Base-by-base conservation (phyloP, 495 filamentous ascomycete genomes). In the Neurospora sp. region DNA sequence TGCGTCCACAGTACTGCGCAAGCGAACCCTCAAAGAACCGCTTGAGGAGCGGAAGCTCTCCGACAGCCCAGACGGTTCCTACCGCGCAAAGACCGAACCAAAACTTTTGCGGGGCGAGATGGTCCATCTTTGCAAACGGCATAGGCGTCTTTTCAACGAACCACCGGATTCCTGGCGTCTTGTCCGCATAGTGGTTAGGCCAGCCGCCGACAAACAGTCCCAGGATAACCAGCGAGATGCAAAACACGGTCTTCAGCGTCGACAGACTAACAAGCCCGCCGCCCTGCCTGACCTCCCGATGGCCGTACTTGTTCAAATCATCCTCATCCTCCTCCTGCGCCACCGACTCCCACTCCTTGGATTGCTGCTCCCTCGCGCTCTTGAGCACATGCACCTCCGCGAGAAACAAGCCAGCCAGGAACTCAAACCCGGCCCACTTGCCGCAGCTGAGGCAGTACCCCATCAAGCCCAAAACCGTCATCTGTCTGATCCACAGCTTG, bases 1-100 rank as follows among this genome's bases (percentile, higher is more conserved):
- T 87, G 35, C 86, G 84, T 45, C 89, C 89, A 16, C 89, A 83
- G 75, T 91, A 91, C 75, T 89, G 89, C 27, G 88, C 87, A 0
- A 90, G 65, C 0, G 81, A 77, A 47, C 85, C 85, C 61, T 83
- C 85, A 79, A 91, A 89, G 44, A 90, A 75, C 39, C 78, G 79
- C 72, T 87, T 85, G 72, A 90, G 81, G 10, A 69, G 40, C 1
- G 76, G 78, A 47, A 88, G 83, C 69, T 88, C 86, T 42, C 87
- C 87, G 74, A 86, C 84, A 37, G 85, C 83, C 74, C 84, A 85
- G 14, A 90, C 88, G 39, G 88, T 85, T 41, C 87, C 79, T 14
- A 86, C 80, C 1, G 88, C 89, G 8, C 84, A 86, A 31, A 91
- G 74, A 8, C 80, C 82, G 70, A 88, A 86, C 88, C 88, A 91